A percentile compares a stretch with the other conserved stretches of the same genome.
Conservation (phyloP, 441 rosid genomes). For the Biscutella laevigata region DNA sequence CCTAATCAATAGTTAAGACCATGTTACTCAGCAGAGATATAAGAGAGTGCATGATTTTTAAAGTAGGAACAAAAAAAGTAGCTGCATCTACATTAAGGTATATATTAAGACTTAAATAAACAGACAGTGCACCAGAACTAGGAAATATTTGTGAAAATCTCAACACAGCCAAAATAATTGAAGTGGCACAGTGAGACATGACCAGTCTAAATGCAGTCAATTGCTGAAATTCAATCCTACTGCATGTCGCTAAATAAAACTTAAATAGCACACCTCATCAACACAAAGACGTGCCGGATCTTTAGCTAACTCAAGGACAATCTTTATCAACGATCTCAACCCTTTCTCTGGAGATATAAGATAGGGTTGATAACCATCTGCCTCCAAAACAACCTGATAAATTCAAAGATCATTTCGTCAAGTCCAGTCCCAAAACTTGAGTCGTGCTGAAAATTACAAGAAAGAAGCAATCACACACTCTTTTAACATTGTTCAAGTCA, state of each 20-base stretch:
- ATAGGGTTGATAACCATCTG: conserved; percentile 82
- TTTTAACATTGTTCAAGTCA: conserved; percentile 53
- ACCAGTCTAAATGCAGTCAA: no score
- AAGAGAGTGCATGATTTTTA: conserved; percentile 2
- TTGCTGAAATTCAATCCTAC: no score
- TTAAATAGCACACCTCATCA: conserved; percentile 49
- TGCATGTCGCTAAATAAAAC: conserved; percentile 7
- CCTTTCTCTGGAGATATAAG: conserved; percentile 84
- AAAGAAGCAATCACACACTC: conserved; percentile 33
- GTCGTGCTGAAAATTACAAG: conserved; percentile 4
- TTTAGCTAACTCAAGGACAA: conserved; percentile 66
- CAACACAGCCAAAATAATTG: no score
- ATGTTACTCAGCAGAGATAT: conserved; percentile 4
- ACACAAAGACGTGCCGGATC: conserved; percentile 72
- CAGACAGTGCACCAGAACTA: conserved; percentile 6
- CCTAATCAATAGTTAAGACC: conserved; percentile 33
- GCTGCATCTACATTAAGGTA: neutral
- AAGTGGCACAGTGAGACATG: neutral
- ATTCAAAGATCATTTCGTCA: conserved; percentile 15
- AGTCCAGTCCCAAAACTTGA: conserved; percentile 4
- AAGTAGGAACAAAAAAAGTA: neutral
- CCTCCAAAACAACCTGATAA: conserved; percentile 61
- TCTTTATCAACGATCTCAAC: conserved; percentile 60
- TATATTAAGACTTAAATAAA: neutral
- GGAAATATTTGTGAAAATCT: neutral